Conservation (phyloP, 192 early-diverging fungal genomes). For the Pecoramyces ruminantium region DNA sequence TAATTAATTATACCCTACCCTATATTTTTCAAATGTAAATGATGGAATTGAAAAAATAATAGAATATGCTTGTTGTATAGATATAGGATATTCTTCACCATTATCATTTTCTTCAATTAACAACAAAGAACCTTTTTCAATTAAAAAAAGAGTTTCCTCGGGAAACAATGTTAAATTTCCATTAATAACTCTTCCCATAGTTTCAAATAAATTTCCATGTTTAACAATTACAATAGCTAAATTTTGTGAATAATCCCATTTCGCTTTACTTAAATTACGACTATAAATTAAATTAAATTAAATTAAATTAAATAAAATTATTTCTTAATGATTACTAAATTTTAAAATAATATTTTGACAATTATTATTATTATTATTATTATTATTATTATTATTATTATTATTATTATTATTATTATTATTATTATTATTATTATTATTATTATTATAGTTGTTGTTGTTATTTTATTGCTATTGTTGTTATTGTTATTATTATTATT, state of each 20-base stretch:
- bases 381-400: too few relatives aligned
- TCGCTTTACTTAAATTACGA: not conserved
- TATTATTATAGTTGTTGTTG: too few relatives aligned
- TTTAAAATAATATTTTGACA: too few relatives aligned
- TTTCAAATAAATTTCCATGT: not conserved
- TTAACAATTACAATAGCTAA: not conserved
- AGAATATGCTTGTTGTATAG: not conserved
- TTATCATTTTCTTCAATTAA: not conserved
- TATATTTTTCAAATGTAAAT: not conserved
- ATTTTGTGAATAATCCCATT: not conserved
- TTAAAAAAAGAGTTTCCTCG: not conserved
- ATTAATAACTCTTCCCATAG: not conserved
- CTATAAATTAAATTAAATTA: not conserved
- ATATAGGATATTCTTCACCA: not conserved
- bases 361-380: too few relatives aligned
- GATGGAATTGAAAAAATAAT: not conserved
- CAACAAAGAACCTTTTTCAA: not conserved
- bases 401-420: too few relatives aligned
- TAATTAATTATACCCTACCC: not conserved
- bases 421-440: too few relatives aligned
- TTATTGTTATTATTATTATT: too few relatives aligned
- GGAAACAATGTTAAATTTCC: not conserved
- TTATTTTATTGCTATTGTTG: too few relatives aligned
- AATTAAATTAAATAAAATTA: not conserved
- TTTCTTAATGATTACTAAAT: not conserved